phyloP scores from a whole-genome alignment of 306 rosid genomes.

The Nissolia schottii region DNA sequence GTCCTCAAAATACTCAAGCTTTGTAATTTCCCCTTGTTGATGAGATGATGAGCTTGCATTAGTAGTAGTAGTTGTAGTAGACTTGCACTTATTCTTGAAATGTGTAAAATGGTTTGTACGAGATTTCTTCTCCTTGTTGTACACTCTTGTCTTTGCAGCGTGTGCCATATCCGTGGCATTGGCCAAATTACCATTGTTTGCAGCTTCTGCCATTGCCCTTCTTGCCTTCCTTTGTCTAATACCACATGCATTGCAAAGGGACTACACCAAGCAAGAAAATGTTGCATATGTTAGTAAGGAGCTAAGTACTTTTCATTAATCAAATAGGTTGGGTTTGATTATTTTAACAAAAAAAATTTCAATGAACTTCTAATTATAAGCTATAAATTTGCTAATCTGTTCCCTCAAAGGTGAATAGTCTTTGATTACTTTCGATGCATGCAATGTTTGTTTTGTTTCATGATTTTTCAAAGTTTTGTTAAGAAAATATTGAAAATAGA shows the following conservation, averaged over 20 bases:
- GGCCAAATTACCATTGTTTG: slow-evolving; percentile 15
- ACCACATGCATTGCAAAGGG: slow-evolving; percentile 97
- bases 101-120: slow-evolving; percentile 26
- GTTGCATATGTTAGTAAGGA: slow-evolving; percentile 13
- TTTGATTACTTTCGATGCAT: no score
- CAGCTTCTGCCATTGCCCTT: slow-evolving; percentile 69
- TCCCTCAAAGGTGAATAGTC: no score
- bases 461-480: no score
- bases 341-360: no score
- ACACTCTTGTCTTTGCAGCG: slow-evolving; percentile 27
- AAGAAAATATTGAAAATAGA: no score
- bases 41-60: neutral
- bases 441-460: no score
- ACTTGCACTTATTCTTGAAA: slow-evolving; percentile 39
- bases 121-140: slow-evolving; percentile 52
- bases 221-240: slow-evolving; percentile 84
- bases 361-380: neutral
- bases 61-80: neutral
- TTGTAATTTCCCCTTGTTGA: neutral
- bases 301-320: neutral
- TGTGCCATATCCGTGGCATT: neutral
- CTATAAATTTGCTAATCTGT: no score
- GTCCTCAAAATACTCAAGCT: slow-evolving; percentile 29
- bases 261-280: slow-evolving; percentile 43
- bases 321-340: no score